Percentiles rank a stretch among this genome's conserved stretches.
Evolutionary conservation across 805 yeast genomes (phyloP).

Genomic region (Wickerhamiella sorbophila): DNA sequence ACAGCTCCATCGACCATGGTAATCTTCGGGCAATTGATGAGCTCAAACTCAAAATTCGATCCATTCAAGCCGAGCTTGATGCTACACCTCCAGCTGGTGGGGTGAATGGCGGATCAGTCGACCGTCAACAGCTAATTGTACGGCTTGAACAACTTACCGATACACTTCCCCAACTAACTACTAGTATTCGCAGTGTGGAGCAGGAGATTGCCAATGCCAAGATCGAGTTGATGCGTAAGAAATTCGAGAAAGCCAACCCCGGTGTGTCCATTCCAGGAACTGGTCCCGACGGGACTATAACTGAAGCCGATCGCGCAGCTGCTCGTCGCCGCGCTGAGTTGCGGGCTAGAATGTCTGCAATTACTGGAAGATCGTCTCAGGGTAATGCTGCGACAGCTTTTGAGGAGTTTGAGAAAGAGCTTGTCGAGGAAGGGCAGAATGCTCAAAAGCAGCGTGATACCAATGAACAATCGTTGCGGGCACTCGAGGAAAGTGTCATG

Average conservation of each 20-base stretch:
- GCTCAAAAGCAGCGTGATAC: slow-evolving; percentile 41
- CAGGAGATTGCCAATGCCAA: slow-evolving; percentile 53
- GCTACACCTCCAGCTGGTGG: slow-evolving; percentile 10
- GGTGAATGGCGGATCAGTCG: slow-evolving; percentile 14
- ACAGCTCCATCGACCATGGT: slow-evolving; percentile 25
- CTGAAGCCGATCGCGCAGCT: slow-evolving; percentile 68
- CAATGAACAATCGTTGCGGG: slow-evolving; percentile 49
- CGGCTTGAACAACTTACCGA: slow-evolving; percentile 53
- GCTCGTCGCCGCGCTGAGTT: slow-evolving; percentile 68
- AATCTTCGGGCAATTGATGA: slow-evolving; percentile 45
- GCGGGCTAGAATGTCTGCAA: slow-evolving; percentile 79
- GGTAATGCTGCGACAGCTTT: slow-evolving; percentile 31
- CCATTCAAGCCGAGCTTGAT: slow-evolving; percentile 29
- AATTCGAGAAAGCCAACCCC: slow-evolving; percentile 50
- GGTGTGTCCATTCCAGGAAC: slow-evolving; percentile 59
- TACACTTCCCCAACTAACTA: slow-evolving; percentile 55
- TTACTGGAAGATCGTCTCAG: slow-evolving; percentile 63
- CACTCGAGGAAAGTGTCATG: slow-evolving; percentile 56
- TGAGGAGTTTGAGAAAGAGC: slow-evolving; percentile 40
- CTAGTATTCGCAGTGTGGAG: slow-evolving; percentile 49
- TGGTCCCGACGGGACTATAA: slow-evolving; percentile 75
- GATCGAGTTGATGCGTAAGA: slow-evolving; percentile 44
- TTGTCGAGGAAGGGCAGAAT: slow-evolving; percentile 37
- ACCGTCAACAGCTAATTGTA: slow-evolving; percentile 32
- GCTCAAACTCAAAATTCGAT: slow-evolving; percentile 44